Evolutionary conservation across 148 eudicot species (phyloP), one percentile per base, ranked within the genome.

Genomic region (Heliamphora exappendiculata): DNA sequence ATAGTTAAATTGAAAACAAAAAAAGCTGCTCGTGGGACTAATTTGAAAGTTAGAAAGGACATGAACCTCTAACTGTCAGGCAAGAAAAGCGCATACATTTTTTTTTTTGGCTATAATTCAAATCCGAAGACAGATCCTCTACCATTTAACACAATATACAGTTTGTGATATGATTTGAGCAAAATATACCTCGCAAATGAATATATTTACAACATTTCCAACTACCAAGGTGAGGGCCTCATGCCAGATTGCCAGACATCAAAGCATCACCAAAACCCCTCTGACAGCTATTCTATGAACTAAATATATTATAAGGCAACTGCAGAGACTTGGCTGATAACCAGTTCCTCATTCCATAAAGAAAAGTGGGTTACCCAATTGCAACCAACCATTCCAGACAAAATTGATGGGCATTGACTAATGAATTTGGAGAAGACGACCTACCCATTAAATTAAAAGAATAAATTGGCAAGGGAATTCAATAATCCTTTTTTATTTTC

Each of bases 201-300:
- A 62, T 51, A 19, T 44, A 34, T 31, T 74, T 62, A 13, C 41
- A 45, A 4, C 69, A 22, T 68, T 74, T 33, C 44, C 69, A 67
- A 58, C 74, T 57, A 70, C 49, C 82, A 79, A n/a, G 54, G 69
- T 49, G 82, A n/a, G 75, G 75, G 17, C 34, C 68, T 66, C 14
- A 76, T 68, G 29, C 42, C 67, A 74, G 39, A 74, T 67, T 68
- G 29, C 42, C 67, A 74, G 39, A 74, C 17, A 67, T 29, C 65
- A 68, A 44, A 59, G 44, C 54, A 74, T 45, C 65, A 74, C 1
- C 62, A 24, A 41, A 74, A 74, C 57, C 55, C 66, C 39, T 58
- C 59, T 74, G 78, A 57, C 78, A 74, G 70, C 78, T 55, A 36
- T 36, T 33, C 59, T 34, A 60, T 58, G 55, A 77, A 45, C 67